A percentile compares a stretch with the other conserved stretches of the same genome.
These are phyloP conservation scores for Corinectria fuckeliana DNA, from an alignment of 2,329 filamentous ascomycete species.

Conservation along the genomic window DNA sequence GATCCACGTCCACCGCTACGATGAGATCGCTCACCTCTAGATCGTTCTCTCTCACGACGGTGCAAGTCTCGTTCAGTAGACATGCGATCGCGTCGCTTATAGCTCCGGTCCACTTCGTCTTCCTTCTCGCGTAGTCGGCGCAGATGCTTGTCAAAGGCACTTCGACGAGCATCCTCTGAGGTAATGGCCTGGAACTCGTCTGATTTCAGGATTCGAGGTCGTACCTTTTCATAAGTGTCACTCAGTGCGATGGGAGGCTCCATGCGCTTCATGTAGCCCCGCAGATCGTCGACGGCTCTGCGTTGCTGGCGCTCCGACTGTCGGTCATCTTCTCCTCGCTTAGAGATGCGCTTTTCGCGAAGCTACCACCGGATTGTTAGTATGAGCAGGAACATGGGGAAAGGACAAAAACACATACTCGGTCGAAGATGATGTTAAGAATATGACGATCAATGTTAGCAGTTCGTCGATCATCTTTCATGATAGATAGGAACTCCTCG, in stretches of 20 bases:
- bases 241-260: slow-evolving; percentile 79
- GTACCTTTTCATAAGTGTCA: slow-evolving; percentile 90
- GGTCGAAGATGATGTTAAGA: slow-evolving; percentile 82
- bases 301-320: slow-evolving; percentile 86
- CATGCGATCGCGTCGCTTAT: slow-evolving; percentile 63
- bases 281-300: slow-evolving; percentile 81
- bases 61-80: slow-evolving; percentile 59
- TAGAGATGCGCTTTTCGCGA: slow-evolving; percentile 81
- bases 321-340: slow-evolving; percentile 79
- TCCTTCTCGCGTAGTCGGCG: slow-evolving; percentile 91
- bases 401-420: slow-evolving; percentile 55
- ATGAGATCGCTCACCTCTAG: slow-evolving; percentile 68
- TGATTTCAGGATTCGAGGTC: slow-evolving; percentile 76
- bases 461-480: slow-evolving; percentile 87
- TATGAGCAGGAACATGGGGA: background rate
- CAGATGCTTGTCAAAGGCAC: slow-evolving; percentile 90
- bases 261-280: slow-evolving; percentile 85
- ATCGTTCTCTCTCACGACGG: slow-evolving; percentile 67
- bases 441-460: slow-evolving; percentile 84
- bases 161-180: slow-evolving; percentile 81
- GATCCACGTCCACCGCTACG: slow-evolving; percentile 61
- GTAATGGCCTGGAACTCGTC: slow-evolving; percentile 85
- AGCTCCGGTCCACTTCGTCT: slow-evolving; percentile 75
- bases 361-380: slow-evolving; percentile 56
- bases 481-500: slow-evolving; percentile 83